phyloP scores from a whole-genome alignment of 306 rosid genomes.

The Cicer judaicum region DNA sequence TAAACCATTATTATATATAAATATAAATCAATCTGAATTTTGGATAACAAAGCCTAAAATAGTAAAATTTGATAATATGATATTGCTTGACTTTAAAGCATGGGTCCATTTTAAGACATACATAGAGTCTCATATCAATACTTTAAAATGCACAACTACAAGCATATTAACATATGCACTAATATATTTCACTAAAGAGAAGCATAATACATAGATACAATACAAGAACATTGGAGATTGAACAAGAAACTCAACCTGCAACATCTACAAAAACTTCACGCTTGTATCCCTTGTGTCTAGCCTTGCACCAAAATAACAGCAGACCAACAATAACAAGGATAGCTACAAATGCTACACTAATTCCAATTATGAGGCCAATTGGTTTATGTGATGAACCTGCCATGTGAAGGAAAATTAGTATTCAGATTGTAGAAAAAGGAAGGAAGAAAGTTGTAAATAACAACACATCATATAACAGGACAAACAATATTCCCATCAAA shows the following conservation, averaged over 20 bases:
- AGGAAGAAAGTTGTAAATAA: slow-evolving; percentile 1
- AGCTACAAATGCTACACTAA: slow-evolving; percentile 60
- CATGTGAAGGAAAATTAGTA: slow-evolving; percentile 40
- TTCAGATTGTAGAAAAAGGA: slow-evolving; percentile 37
- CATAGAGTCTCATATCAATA: slow-evolving; percentile 14
- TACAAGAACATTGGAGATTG: slow-evolving; percentile 35
- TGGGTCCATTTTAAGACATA: slow-evolving; percentile 5
- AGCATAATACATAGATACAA: slow-evolving; percentile 14
- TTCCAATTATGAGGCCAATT: slow-evolving; percentile 73
- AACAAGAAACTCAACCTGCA: slow-evolving; percentile 71
- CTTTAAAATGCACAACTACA: slow-evolving; percentile 31
- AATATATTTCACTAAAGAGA: slow-evolving; percentile 34
- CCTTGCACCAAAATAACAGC: slow-evolving; percentile 64
- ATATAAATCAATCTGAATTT: not conserved
- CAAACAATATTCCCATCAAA: slow-evolving; percentile 37
- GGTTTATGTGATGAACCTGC: slow-evolving; percentile 69
- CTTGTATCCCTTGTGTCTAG: slow-evolving; percentile 67
- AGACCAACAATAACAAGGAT: slow-evolving; percentile 61
- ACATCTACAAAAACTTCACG: slow-evolving; percentile 92
- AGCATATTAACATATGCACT: not conserved
- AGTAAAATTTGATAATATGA: not conserved
- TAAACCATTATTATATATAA: not conserved
- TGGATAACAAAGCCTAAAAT: not conserved
- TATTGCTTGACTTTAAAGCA: slow-evolving; percentile 2
- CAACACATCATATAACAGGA: slow-evolving; percentile 8